These are phyloP conservation scores for Kitagawia praeruptora DNA, from an alignment of 129 eudicot species.

Conservation along the genomic window DNA sequence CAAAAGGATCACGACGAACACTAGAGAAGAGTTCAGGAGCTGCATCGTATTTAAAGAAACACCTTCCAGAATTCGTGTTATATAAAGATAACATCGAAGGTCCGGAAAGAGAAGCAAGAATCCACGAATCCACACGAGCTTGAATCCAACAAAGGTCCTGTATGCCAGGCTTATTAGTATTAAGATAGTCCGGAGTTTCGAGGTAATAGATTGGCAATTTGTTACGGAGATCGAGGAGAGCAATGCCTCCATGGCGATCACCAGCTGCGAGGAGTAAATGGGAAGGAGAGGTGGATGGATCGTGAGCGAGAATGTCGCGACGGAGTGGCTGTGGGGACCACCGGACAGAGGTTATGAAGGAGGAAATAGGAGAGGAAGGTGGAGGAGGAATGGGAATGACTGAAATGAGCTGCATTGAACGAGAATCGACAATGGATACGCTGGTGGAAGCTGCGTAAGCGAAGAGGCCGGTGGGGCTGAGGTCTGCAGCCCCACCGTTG, in stretches of 20 bases:
- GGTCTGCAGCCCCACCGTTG: slow-evolving; percentile 75
- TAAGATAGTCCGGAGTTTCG: slow-evolving; percentile 31
- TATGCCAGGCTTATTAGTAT: slow-evolving; percentile 35
- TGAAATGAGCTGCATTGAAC: slow-evolving; percentile 66
- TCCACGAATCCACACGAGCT: slow-evolving; percentile 53
- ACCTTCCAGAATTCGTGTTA: slow-evolving; percentile 42
- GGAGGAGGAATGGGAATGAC: slow-evolving; percentile 68
- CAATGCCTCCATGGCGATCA: slow-evolving; percentile 85
- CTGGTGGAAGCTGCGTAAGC: slow-evolving; percentile 81
- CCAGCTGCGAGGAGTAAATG: slow-evolving; percentile 79
- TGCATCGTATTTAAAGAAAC: slow-evolving; percentile 82
- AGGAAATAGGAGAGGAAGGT: slow-evolving; percentile 41
- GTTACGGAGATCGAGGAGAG: slow-evolving; percentile 51
- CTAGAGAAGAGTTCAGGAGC: slow-evolving; percentile 57
- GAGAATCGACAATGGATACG: slow-evolving; percentile 58
- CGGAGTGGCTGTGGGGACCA: slow-evolving; percentile 77
- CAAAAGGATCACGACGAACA: slow-evolving; percentile 72
- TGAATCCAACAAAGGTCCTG: slow-evolving; percentile 91
- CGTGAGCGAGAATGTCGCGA: slow-evolving; percentile 38
- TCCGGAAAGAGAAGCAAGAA: slow-evolving; percentile 62
- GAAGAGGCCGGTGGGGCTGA: slow-evolving; percentile 49
- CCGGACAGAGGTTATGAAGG: slow-evolving; percentile 71
- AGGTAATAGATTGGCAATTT: slow-evolving; percentile 38
- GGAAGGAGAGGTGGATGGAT: slow-evolving; percentile 35
- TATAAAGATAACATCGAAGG: slow-evolving; percentile 55